Evolutionary conservation across 169 alveolate species (phyloP).

Genomic region (Eimeria nieschulzi): DNA sequence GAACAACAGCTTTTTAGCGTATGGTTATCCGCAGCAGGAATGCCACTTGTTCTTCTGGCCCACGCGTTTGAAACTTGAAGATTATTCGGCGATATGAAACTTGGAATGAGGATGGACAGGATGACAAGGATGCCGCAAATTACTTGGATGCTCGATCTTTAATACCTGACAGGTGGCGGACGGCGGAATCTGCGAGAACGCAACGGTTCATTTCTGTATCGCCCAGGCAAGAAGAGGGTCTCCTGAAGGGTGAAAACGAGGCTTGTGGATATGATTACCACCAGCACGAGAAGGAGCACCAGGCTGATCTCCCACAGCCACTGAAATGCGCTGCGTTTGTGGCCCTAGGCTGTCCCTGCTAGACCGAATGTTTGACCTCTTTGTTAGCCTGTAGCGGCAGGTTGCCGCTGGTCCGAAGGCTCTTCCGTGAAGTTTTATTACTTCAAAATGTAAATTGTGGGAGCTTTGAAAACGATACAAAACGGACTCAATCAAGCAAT

Average conservation of each 20-base stretch:
- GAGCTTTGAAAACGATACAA: slow-evolving; percentile 57
- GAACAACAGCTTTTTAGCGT: too few species aligned
- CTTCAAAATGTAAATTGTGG: slow-evolving; percentile 19
- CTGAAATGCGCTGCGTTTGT: slow-evolving; percentile 41
- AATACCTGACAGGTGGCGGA: neutral
- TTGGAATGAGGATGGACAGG: too few species aligned
- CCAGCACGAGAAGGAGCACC: slow-evolving; percentile 6
- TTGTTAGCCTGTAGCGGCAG: slow-evolving; percentile 26
- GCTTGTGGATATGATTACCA: slow-evolving; percentile 18
- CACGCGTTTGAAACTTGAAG: too few species aligned
- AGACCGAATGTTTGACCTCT: slow-evolving; percentile 48
- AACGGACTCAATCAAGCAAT: slow-evolving; percentile 52
- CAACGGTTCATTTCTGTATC: slow-evolving; percentile 12
- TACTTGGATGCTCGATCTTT: too few species aligned
- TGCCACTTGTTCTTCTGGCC: too few species aligned
- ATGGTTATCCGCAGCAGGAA: too few species aligned
- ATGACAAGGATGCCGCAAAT: too few species aligned
- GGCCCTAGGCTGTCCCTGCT: slow-evolving; percentile 50
- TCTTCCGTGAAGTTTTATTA: slow-evolving; percentile 5
- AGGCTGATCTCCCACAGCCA: slow-evolving; percentile 30
- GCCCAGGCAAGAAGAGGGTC: slow-evolving; percentile 36
- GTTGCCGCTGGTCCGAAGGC: slow-evolving; percentile 31
- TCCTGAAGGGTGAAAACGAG: slow-evolving; percentile 44
- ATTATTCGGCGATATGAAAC: too few species aligned
- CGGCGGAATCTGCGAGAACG: neutral